Percentiles rank a stretch among this genome's conserved stretches.
phyloP scores from a whole-genome alignment of 768 basidiomycete species.

The Agaricus blazei region DNA sequence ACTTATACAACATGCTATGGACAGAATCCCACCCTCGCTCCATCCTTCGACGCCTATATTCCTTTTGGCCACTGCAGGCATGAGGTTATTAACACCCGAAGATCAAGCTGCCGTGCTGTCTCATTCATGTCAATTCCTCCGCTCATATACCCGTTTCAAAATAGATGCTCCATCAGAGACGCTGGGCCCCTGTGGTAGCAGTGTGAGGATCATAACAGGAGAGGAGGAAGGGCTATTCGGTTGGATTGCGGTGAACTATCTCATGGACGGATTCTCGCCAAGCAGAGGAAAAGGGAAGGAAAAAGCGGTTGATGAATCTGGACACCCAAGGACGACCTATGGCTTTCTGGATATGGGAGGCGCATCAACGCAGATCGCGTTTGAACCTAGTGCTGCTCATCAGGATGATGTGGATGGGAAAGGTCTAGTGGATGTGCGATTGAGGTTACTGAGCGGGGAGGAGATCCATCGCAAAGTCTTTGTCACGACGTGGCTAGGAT shows the following conservation, averaged over 20 bases:
- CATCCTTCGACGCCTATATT: slow-evolving; percentile 86
- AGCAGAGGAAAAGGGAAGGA: slow-evolving; percentile 2
- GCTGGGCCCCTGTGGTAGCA: slow-evolving; percentile 85
- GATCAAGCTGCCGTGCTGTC: slow-evolving; percentile 71
- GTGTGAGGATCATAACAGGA: slow-evolving; percentile 91
- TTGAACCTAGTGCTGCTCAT: slow-evolving; percentile 74
- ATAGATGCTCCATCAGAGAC: slow-evolving; percentile 55
- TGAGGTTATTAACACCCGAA: slow-evolving; percentile 75
- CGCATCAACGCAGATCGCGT: slow-evolving; percentile 97
- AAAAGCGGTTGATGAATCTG: slow-evolving; percentile 28
- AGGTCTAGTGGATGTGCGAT: slow-evolving; percentile 71
- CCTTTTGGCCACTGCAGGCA: slow-evolving; percentile 93
- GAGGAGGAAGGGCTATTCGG: slow-evolving; percentile 98
- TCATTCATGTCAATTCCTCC: slow-evolving; percentile 73
- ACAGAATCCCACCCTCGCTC: slow-evolving; percentile 82
- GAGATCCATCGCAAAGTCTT: slow-evolving; percentile 92
- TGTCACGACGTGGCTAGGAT: slow-evolving; percentile 98
- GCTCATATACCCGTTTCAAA: slow-evolving; percentile 70
- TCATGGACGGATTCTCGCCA: slow-evolving; percentile 86
- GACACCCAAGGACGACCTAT: slow-evolving; percentile 63
- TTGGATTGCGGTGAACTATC: slow-evolving; percentile 98
- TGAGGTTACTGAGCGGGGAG: slow-evolving; percentile 78
- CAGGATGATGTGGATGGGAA: slow-evolving; percentile 51
- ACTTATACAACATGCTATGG: slow-evolving; percentile 75
- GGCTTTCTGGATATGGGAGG: slow-evolving; percentile 99